Evolutionary conservation across 768 basidiomycete species (phyloP), one percentile per base, ranked within the genome.

Genomic region (Mycena metata): DNA sequence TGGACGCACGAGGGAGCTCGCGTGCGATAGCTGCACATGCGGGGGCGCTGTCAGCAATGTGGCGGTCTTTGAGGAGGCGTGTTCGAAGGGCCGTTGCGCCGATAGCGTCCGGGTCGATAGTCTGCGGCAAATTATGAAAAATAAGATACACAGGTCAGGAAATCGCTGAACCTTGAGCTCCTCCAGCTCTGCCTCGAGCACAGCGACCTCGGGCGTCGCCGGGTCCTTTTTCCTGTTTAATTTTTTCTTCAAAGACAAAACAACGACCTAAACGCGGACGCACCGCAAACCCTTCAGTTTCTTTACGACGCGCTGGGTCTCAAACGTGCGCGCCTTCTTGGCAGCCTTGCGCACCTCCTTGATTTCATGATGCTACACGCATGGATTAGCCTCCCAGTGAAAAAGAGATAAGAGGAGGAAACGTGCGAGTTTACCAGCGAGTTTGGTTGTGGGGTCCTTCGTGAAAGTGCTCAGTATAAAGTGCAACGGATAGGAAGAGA

Each of bases 301-400:
- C 83, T 95, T 96, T 65, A 96, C 86, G n/a, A 91, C 79, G 76
- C 91, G 92, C 77, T 91, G 93, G 0, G 87, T 88, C 80, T 97
- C 96, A 68, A 94, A 93, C 0, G 86, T 80, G 76, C 89, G 94
- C 12, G 92, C 91, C 74, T 91, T 94, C 82, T 95, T 96, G 33
- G 91, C 88, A 6, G 90, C 87, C 72, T 92, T 92, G 70, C 86
- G 85, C 11, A 93, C 86, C 71, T 92, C 91, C 76, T 88, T 91
- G 56, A 92, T 75, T 65, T 87, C 87, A 76, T 93, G 93, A 73
- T 93, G 89, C 96, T 97, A 24, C 15, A 15, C 16, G 58, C 62
- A 15, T 52, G 60, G 45, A 65, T 50, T 60, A 47, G 66, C 49
- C 66, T 45, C 13, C 39, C 11, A 56, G 19, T 13, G 17, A 47